Evolutionary conservation across 78 protist species (phyloP), one percentile per base, ranked within the genome.

Genomic region (Polysphondylium violaceum): DNA sequence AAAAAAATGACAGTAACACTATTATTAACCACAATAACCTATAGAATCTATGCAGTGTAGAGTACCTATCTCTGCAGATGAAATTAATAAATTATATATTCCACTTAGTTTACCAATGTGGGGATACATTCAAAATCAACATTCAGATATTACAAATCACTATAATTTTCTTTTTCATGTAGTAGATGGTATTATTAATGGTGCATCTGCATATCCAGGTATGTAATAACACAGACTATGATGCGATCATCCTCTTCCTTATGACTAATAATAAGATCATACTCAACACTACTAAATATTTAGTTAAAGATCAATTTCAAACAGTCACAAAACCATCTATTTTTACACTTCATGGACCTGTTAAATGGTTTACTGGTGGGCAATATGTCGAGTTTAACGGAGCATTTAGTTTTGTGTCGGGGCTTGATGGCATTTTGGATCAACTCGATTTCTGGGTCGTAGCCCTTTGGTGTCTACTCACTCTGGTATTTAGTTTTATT

Each of bases 21-120:
- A 27, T 63, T 35, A 27, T 12, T n/a, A n/a, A 35, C 43, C 3
- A 27, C 44, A 17, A 35, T 38, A n/a, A n/a, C n/a, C n/a, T n/a
- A 53, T 21, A 35, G 81, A 72, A 35, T 41, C 78, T 38, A 69
- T 76, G 90, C 61, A 83, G 38, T 83, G 90, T 35, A 67, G 90
- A 67, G 40, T 83, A 31, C 71, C 68, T 31, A 21, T 83, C n/a
- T 53, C 71, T 25, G 36, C 90, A 35, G 90, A 83, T 41, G 56
- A 56, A 1, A 43, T 53, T 14, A 5, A 50, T 2, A 38, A 69
- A 9, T 59, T 83, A 17, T 83, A 83, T 56, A 40, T 63, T 21
- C 90, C 90, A 35, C 19, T 83, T 27, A 36, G 51, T 25, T 69
- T 83, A 17, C 90, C 75, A 16, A 17, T 83, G 11, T 83, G 90